A percentile compares a stretch with the other conserved stretches of the same genome.
Conservation (phyloP, 1,139 yeast species). For the Protomyces lactucae-debilis region DNA sequence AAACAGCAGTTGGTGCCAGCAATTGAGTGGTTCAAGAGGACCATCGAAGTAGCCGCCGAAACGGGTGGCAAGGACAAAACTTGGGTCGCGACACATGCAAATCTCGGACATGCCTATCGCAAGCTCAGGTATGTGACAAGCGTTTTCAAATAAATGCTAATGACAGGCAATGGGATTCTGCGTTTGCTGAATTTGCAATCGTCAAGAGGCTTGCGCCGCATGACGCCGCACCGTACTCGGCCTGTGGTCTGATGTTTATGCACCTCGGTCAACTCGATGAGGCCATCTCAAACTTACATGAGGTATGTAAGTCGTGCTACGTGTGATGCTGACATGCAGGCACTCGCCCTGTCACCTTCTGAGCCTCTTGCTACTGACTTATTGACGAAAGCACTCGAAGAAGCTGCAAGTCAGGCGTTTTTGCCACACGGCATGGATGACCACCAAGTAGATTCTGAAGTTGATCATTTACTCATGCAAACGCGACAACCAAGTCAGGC, state of each 20-base stretch:
- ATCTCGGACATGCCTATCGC: slow-evolving; percentile 86
- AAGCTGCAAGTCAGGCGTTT: slow-evolving; percentile 42
- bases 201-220: slow-evolving; percentile 65
- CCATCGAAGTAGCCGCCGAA: slow-evolving; percentile 63
- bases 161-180: slow-evolving; percentile 52
- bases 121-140: slow-evolving; percentile 43
- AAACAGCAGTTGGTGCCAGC: slow-evolving; percentile 64
- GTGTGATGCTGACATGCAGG: slow-evolving; percentile 25
- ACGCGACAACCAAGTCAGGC: not conserved
- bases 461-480: slow-evolving; percentile 1
- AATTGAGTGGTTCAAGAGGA: slow-evolving; percentile 65
- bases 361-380: slow-evolving; percentile 84
- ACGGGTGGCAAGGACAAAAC: slow-evolving; percentile 76
- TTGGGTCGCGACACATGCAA: slow-evolving; percentile 81
- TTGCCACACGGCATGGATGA: not conserved
- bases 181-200: slow-evolving; percentile 52
- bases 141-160: not conserved
- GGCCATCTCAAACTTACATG: slow-evolving; percentile 74
- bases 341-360: slow-evolving; percentile 70
- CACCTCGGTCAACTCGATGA: slow-evolving; percentile 59
- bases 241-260: slow-evolving; percentile 77
- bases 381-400: slow-evolving; percentile 71
- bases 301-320: slow-evolving; percentile 39
- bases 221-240: slow-evolving; percentile 72
- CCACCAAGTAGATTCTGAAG: slow-evolving; percentile 1